Percentiles rank a stretch among this genome's conserved stretches.
These are phyloP conservation scores for Aspergillus phoenicis DNA, from an alignment of 2,329 filamentous ascomycete species.

Conservation along the genomic window DNA sequence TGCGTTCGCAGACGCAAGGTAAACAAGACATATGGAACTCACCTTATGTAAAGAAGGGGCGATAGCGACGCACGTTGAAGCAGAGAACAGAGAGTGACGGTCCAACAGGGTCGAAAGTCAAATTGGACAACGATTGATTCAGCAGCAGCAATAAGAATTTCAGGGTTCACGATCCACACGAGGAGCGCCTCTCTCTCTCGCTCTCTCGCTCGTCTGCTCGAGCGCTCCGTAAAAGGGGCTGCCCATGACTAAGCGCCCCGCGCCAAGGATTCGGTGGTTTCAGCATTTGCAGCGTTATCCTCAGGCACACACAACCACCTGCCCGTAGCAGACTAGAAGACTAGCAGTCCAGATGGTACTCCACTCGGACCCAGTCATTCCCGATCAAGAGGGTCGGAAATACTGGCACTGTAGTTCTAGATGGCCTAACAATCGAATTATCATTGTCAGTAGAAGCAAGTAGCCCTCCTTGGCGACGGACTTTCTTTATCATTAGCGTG, in stretches of 20 bases:
- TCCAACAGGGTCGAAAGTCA: conserved; percentile 13
- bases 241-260: conserved; percentile 34
- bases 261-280: conserved; percentile 25
- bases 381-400: neutral
- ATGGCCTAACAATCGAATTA: no score
- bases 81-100: neutral
- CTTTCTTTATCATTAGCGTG: no score
- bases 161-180: conserved; percentile 28
- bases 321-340: no score
- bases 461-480: no score
- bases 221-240: conserved; percentile 41
- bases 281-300: conserved; percentile 11
- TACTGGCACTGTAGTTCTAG: no score
- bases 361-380: neutral
- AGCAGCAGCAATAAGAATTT: conserved; percentile 11
- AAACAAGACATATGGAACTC: conserved; percentile 18
- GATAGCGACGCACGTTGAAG: neutral
- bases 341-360: neutral
- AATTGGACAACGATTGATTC: neutral
- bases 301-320: neutral
- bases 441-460: no score
- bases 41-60: conserved; percentile 10
- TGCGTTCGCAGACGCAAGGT: conserved; percentile 12
- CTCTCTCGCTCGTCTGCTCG: conserved; percentile 5
- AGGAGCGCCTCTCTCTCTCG: conserved; percentile 10